Base-by-base conservation (phyloP, 2,329 filamentous ascomycete genomes). In the Xylaria sp. region DNA sequence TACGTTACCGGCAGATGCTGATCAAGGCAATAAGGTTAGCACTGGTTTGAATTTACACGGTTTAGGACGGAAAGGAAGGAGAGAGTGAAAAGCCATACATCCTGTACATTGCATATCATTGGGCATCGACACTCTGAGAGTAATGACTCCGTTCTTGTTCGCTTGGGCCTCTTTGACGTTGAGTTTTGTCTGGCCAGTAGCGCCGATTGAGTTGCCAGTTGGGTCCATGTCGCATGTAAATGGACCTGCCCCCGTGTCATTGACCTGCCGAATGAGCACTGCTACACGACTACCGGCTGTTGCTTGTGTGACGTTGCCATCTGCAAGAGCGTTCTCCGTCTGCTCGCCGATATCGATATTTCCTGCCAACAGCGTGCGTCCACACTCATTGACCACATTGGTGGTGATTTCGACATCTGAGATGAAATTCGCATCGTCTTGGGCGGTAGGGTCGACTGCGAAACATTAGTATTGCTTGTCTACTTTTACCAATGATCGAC, bases 231-330 rank as follows among this genome's bases (percentile, higher is more conserved):
- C 80, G 64, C 80, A 81, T 9, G 73, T 72, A 61, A 79, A 82
- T 15, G 81, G 81, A 3, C 81, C 81, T 20, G 78, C 79, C 28
- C 81, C 81, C 53, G 79, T 78, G 4, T 74, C 74, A 56, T 80
- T 80, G 60, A 78, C 75, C 71, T 84, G 82, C 63, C 81, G 79
- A 44, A 87, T 77, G 4, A 85, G 84, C 17, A 87, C 81, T 23
- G 83, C 80, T 13, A 88, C 80, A 59, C 85, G 85, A 3, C 86
- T 88, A 54, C 86, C 87, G 17, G 84, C 71, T 26, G 73, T 79
- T 38, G 79, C 76, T 49, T 76, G 68, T 11, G 79, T 81, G 48
- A 81, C 74, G 6, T 76, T 69, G 7, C 70, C 67, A 44, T 69
- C 76, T 6, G 75, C 72, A 7, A 80, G 69, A n/a, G 74, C 73